Evolutionary conservation across 2,329 filamentous ascomycete genomes (phyloP), one percentile per base, ranked within the genome.

Genomic region (Epicoccum nigrum): DNA sequence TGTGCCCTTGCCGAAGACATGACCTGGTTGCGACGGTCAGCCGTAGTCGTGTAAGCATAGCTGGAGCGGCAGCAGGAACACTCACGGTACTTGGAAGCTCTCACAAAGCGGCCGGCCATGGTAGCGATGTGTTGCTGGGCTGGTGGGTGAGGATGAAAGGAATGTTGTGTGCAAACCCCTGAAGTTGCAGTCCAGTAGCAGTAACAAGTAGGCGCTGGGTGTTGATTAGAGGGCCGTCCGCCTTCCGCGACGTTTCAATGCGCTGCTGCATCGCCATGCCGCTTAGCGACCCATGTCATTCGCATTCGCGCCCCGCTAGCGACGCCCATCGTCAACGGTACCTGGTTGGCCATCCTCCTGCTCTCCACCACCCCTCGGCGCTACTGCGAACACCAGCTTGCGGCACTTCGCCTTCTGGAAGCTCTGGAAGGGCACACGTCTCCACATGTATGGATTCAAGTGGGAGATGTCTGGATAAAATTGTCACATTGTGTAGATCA

Each of bases 1-100:
- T 62, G 92, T 95, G 58, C 91, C 80, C 79, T 95, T 94, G 74
- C 94, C 94, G 81, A 97, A 99, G 79, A 99, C 89, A 83, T 99
- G 94, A 82, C 93, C 93, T 97, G 76, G 59, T 59, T 62, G 51
- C 27, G 30, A 31, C 44, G 45, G 60, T 65, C 45, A 64, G 47
- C 57, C 37, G 42, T 31, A 64, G 47, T 58, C 37, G 42, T 31
- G 55, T 67, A 55, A 66, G 65, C 60, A 41, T 47, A 59, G 65
- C 60, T 61, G 62, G 34, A 15, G 35, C 31, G 41, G 59, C 48
- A 39, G 57, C 43, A 53, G 54, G 56, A 51, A 51, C 51, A 60
- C 56, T 77, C 75, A 88, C 86, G 84, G 76, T 88, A 89, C 74
- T 89, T 89, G 69, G 86, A 88, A 63, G 86, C 83, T 76, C 86